Percentiles rank a stretch among this genome's conserved stretches.
phyloP scores from a whole-genome alignment of 176 grass and related monocot genomes.

The Aegilops longissima region DNA sequence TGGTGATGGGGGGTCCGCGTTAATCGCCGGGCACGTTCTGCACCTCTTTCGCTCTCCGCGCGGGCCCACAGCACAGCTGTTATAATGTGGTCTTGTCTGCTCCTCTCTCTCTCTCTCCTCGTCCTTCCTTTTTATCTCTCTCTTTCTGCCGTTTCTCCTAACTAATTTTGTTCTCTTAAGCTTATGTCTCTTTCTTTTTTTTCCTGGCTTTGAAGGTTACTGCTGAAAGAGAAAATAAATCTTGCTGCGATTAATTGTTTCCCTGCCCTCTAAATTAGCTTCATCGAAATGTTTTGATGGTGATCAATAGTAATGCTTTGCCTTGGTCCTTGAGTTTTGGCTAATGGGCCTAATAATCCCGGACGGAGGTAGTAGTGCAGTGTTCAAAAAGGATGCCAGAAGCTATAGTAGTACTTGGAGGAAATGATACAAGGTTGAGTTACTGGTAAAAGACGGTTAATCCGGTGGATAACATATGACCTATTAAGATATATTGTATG shows the following conservation, averaged over 20 bases:
- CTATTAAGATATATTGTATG: background rate
- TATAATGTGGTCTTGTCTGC: slow-evolving; percentile 91
- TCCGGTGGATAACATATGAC: slow-evolving; percentile 26
- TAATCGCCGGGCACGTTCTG: slow-evolving; percentile 93
- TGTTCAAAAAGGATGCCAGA: background rate
- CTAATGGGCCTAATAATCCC: too few relatives aligned
- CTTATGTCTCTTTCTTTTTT: background rate
- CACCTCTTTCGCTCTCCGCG: slow-evolving; percentile 54
- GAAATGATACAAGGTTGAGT: background rate
- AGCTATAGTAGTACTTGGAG: background rate
- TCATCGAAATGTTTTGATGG: background rate
- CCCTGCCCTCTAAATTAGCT: too few relatives aligned
- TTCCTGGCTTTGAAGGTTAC: background rate
- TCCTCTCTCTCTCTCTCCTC: slow-evolving; percentile 32
- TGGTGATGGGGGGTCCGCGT: slow-evolving; percentile 61
- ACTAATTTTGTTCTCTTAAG: slow-evolving; percentile 28
- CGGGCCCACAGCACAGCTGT: slow-evolving; percentile 87
- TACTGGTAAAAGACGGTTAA: background rate
- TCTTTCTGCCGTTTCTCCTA: slow-evolving; percentile 13
- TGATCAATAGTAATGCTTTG: background rate
- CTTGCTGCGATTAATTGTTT: background rate
- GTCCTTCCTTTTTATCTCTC: slow-evolving; percentile 24
- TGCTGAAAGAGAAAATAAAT: background rate
- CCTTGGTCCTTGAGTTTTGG: too few relatives aligned
- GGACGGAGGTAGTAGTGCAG: too few relatives aligned